Base-by-base conservation (phyloP, 2,329 filamentous ascomycete genomes). In the Aureobasidium leucospermi region DNA sequence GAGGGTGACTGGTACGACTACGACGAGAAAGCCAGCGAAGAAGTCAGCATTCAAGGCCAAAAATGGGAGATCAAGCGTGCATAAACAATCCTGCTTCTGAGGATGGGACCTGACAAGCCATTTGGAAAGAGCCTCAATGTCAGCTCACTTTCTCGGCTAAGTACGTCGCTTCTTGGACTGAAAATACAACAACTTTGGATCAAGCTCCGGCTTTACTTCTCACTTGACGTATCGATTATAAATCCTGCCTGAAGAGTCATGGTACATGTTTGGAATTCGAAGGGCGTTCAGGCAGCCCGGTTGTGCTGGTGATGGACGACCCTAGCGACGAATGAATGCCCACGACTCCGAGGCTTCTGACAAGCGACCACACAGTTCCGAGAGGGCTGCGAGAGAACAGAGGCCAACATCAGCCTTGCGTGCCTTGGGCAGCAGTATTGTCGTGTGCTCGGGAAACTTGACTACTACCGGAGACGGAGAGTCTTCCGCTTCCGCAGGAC, bases 1-100 rank as follows among this genome's bases (percentile, higher is more conserved):
- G 94, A 99, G 31, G 93, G 89, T 29, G 94, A 99, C 68, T 99
- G 94, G 94, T 99, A 88, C 73, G 93, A 97, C 67, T 99, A 97
- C 68, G 62, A 63, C 16, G 62, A 63, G 32, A 63, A 63, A 38
- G 60, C 62, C 29, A 45, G 60, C 10, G 62, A 63, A 11, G 60
- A 63, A 39, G 62, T 63, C 38, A 63, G 62, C 55, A 63, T 63
- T 32, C 60, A 90, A 71, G 89, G 94, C 32, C 74, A 96, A 59
- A 89, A 84, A 63, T 99, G 91, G 90, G 86, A 91, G 65, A 88
- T 99, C 65, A 81, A 83, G 64, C 81, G 90, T 65, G 83, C 85
- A 38, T 94, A 70, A 81, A 13, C 23, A 16, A 23, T 23, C 23
- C 23, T 23, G 23, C 23, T 23, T 23, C 23, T 2, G 23, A 23